These are phyloP conservation scores for Saccharomycopsis babjevae DNA, from an alignment of 805 yeast genomes.

Conservation along the genomic window DNA sequence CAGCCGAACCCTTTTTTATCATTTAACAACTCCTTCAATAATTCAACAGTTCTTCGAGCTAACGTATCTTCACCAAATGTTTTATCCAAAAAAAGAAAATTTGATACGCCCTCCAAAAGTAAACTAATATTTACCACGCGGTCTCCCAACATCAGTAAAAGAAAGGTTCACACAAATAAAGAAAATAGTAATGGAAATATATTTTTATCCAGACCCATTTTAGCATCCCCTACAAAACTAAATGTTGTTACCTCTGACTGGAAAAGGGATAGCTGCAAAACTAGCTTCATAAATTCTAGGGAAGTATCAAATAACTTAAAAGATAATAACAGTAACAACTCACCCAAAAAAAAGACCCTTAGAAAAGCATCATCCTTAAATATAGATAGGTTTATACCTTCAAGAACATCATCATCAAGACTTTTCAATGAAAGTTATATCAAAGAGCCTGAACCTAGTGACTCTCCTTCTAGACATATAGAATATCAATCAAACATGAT, in stretches of 20 bases:
- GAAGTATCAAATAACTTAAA: neutral
- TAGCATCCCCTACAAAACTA: conserved; percentile 34
- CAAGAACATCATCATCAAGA: conserved; percentile 40
- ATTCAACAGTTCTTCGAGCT: neutral
- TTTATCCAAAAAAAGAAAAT: neutral
- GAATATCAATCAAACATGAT: conserved; percentile 34
- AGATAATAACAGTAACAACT: conserved; percentile 19
- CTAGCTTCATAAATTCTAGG: neutral
- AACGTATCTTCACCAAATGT: neutral
- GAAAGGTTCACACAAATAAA: neutral
- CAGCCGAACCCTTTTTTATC: neutral
- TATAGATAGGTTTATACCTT: conserved; percentile 51
- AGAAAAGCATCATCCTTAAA: conserved; percentile 27
- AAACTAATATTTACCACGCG: conserved; percentile 1
- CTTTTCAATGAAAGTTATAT: conserved; percentile 29
- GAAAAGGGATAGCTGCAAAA: conserved; percentile 19
- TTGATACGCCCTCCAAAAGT: conserved; percentile 2
- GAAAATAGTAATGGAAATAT: neutral
- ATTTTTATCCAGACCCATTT: conserved; percentile 9
- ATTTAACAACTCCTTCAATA: neutral
- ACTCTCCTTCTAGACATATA: conserved; percentile 35
- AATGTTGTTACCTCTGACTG: conserved; percentile 34
- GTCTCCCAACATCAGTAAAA: conserved; percentile 3
- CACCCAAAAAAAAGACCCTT: conserved; percentile 15
- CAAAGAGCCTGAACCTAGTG: conserved; percentile 31